These are phyloP conservation scores for Solanum infundibuliforme DNA, from an alignment of 257 asterid genomes.

Conservation along the genomic window DNA sequence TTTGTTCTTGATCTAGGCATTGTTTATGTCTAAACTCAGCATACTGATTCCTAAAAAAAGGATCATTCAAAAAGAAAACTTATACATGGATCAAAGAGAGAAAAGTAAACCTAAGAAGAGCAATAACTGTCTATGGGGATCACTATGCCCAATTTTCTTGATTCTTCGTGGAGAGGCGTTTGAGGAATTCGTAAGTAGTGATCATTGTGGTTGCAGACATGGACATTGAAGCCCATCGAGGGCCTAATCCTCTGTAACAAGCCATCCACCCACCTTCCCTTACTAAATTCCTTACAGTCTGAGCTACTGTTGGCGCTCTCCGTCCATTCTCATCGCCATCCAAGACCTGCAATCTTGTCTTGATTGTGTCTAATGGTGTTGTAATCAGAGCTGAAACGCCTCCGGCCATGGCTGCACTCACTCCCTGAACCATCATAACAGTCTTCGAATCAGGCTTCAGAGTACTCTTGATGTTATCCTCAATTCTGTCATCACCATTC, in stretches of 20 bases:
- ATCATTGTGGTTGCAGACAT: conserved; percentile 79
- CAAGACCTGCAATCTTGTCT: conserved; percentile 66
- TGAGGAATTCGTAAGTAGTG: conserved; percentile 75
- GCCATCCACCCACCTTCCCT: conserved; percentile 77
- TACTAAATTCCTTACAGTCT: conserved; percentile 52
- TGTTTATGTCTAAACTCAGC: background rate
- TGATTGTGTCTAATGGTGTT: conserved; percentile 75
- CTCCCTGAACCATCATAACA: conserved; percentile 59
- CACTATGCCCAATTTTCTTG: conserved; percentile 16
- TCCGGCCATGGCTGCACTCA: conserved; percentile 72
- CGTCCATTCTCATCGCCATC: conserved; percentile 56
- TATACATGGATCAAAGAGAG: background rate
- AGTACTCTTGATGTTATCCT: conserved; percentile 5
- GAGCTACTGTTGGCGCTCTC: conserved; percentile 53
- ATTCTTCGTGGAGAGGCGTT: conserved; percentile 59
- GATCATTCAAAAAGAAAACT: background rate
- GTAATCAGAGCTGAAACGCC: conserved; percentile 61
- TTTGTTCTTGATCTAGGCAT: background rate
- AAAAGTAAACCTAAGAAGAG: background rate
- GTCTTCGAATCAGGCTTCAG: conserved; percentile 39
- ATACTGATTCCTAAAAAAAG: background rate
- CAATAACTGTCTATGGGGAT: background rate
- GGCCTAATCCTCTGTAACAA: conserved; percentile 82
- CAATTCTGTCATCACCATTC: conserved; percentile 20
- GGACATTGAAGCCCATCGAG: conserved; percentile 79